These are phyloP conservation scores for Coniferiporia weirii DNA, from an alignment of 1,284 basidiomycete genomes.

Conservation along the genomic window DNA sequence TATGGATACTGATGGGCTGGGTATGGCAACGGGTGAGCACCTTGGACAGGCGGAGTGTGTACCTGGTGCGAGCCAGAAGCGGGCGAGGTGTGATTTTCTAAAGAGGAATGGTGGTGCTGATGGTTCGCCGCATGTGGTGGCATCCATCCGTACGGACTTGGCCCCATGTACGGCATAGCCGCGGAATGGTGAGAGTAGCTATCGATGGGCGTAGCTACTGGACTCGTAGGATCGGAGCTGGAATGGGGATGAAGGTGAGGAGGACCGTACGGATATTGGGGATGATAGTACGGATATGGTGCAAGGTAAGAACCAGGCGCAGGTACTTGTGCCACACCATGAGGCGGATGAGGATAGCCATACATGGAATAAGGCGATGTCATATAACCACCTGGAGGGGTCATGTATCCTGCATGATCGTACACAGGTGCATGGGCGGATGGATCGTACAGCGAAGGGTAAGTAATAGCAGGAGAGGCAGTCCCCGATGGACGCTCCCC, in stretches of 20 bases:
- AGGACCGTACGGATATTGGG: slow-evolving; percentile 32
- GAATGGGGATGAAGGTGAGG: slow-evolving; percentile 20
- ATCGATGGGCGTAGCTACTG: slow-evolving; percentile 28
- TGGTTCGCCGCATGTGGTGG: slow-evolving; percentile 22
- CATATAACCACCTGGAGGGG: slow-evolving; percentile 28
- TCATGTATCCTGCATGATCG: slow-evolving; percentile 40
- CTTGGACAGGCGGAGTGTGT: slow-evolving; percentile 3
- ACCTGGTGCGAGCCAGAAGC: slow-evolving; percentile 1
- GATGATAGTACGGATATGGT: slow-evolving; percentile 33
- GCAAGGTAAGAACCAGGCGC: slow-evolving; percentile 30
- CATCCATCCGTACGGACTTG: slow-evolving; percentile 30
- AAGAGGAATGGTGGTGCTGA: slow-evolving; percentile 7
- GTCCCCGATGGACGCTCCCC: slow-evolving; percentile 60
- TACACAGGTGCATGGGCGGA: slow-evolving; percentile 40
- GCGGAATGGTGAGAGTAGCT: slow-evolving; percentile 29
- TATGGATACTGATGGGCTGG: slow-evolving; percentile 14
- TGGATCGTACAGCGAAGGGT: slow-evolving; percentile 64
- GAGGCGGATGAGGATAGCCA: slow-evolving; percentile 24
- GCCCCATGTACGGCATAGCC: slow-evolving; percentile 26
- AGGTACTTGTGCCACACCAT: slow-evolving; percentile 26
- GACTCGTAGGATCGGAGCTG: slow-evolving; percentile 32
- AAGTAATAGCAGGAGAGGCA: slow-evolving; percentile 66
- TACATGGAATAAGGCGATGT: slow-evolving; percentile 28
- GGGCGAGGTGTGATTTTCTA: slow-evolving; percentile 2
- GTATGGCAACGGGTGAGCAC: slow-evolving; percentile 6